Evolutionary conservation across 78 protist species (phyloP).

Genomic region (Reticulomyxa filosa): DNA sequence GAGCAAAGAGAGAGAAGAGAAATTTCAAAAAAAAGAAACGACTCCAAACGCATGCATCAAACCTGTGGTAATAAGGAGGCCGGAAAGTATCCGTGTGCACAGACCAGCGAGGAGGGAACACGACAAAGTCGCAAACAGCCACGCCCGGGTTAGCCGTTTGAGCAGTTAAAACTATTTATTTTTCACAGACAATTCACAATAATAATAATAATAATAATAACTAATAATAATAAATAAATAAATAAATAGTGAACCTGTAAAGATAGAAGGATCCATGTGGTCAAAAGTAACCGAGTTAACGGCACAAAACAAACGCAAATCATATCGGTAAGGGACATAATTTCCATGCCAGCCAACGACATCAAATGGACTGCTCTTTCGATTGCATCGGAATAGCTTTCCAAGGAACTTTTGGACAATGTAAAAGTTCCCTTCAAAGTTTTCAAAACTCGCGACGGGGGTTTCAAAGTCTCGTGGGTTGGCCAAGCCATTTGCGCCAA

Average conservation of each 20-base stretch:
- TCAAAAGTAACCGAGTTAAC: not conserved
- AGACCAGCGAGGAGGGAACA: constrained; percentile 73
- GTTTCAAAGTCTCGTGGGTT: constrained; percentile 69
- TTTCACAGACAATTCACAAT: not conserved
- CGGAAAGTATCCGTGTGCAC: constrained; percentile 70
- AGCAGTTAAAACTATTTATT: constrained; percentile 46
- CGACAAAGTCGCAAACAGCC: constrained; percentile 73
- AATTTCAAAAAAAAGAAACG: too few species aligned
- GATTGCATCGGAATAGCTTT: constrained; percentile 20
- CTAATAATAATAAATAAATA: not conserved
- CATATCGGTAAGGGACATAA: constrained; percentile 72
- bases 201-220: not conserved
- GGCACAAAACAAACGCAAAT: constrained; percentile 36
- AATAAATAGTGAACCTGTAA: not conserved
- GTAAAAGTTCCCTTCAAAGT: not conserved
- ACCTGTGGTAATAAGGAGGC: constrained; percentile 78
- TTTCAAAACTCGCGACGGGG: constrained; percentile 1
- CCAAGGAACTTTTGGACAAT: constrained; percentile 48
- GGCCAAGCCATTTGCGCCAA: constrained; percentile 86
- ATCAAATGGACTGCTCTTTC: constrained; percentile 42
- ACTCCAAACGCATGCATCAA: too few species aligned
- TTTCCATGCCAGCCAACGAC: constrained; percentile 90
- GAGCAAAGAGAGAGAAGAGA: too few species aligned
- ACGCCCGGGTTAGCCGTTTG: constrained; percentile 62
- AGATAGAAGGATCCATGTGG: constrained; percentile 1